Evolutionary conservation across 306 rosid genomes (phyloP), one percentile per base, ranked within the genome.

Genomic region (Dalbergia oliveri): DNA sequence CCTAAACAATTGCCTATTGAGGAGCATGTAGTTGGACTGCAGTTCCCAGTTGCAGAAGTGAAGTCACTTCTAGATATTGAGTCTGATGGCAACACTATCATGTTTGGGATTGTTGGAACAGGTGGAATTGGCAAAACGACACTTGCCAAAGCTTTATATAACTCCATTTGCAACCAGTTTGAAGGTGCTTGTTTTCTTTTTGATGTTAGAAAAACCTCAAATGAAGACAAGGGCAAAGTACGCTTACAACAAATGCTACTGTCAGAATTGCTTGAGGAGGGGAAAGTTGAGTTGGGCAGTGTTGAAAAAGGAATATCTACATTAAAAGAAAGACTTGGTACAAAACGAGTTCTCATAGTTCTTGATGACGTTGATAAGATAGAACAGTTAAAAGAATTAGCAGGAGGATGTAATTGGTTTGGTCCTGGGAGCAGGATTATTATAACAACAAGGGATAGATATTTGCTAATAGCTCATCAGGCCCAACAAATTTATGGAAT

Each of bases 351-450:
- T 19, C 84, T 80, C n/a, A 19, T 80, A 7, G 69, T 73, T 54
- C 84, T 80, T 73, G 84, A 80, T 44, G 84, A 81, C 33, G 80
- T 73, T 15, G 62, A 73, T 65, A 35, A 73, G 0, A 56, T 1
- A 6, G 11, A 43, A 13, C 21, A 16, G 13, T 31, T 73, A 16
- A 10, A 44, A 37, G 67, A 73, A 31, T 12, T 80, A 18, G 79
- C 79, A 41, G 79, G 84, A 54, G 31, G n/a, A 5, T 44, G 68
- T 44, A 43, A 73, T 65, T 81, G 84, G 80, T 81, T 81, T 73
- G 75, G 75, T 44, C 0, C 10, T 0, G 69, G 68, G 4, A 78
- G 75, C 7, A 23, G 59, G 21, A 68, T 78, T 53, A 57, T 81
- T 13, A 56, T 81, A 43, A 81, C 80, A 26, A 73, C 84, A 16